These are phyloP conservation scores for Cryptosporidium felis DNA, from an alignment of 169 alveolate genomes.

Conservation along the genomic window DNA sequence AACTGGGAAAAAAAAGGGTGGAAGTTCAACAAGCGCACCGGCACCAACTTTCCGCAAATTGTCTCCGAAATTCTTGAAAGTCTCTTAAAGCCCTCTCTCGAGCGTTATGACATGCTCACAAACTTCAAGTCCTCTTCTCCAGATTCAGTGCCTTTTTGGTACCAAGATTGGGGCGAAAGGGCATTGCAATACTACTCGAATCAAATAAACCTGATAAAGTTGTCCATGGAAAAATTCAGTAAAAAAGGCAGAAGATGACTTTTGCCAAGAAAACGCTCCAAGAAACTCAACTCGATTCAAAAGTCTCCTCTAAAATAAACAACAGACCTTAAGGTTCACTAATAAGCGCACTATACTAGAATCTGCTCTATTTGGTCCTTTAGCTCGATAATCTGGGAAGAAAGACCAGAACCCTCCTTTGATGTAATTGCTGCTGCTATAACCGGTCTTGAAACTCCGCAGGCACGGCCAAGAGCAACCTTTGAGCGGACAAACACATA, in stretches of 20 bases:
- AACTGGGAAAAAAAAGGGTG: conserved; percentile 17
- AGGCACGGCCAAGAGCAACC: conserved; percentile 97
- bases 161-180: conserved; percentile 63
- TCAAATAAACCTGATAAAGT: conserved; percentile 47
- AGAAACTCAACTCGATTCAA: too few relatives aligned
- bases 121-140: conserved; percentile 18
- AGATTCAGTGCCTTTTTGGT: conserved; percentile 39
- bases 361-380: conserved; percentile 97
- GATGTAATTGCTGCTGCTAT: conserved; percentile 95
- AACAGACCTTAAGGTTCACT: too few relatives aligned
- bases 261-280: too few relatives aligned
- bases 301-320: too few relatives aligned
- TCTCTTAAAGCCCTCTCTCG: conserved; percentile 23
- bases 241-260: neutral
- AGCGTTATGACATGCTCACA: neutral
- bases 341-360: conserved; percentile 89
- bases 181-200: conserved; percentile 18
- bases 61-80: conserved; percentile 29
- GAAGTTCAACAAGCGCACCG: neutral
- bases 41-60: neutral
- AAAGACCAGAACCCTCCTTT: conserved; percentile 94
- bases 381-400: conserved; percentile 93
- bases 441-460: conserved; percentile 98
- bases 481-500: conserved; percentile 96
- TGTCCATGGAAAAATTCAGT: conserved; percentile 20